A percentile compares a stretch with the other conserved stretches of the same genome.
These are phyloP conservation scores for Corymbia calophylla DNA, from an alignment of 441 rosid species.

Conservation along the genomic window DNA sequence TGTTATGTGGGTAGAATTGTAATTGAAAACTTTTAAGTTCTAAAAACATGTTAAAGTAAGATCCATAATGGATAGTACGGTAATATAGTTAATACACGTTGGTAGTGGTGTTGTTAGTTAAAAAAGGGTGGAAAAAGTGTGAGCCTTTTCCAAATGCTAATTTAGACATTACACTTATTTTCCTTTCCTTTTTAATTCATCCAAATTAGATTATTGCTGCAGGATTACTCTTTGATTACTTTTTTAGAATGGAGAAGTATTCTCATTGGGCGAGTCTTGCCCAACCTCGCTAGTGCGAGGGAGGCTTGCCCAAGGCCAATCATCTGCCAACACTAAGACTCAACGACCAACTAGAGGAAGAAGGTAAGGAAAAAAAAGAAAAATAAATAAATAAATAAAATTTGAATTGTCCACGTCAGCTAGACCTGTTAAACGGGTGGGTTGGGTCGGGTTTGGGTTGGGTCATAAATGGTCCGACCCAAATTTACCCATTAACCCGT, in stretches of 20 bases:
- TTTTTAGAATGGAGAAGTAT: neutral
- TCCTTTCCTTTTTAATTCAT: neutral
- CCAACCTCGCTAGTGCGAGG: neutral
- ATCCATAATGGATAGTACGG: neutral
- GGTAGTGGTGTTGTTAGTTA: neutral
- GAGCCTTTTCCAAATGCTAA: neutral
- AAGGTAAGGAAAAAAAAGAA: fast-evolving
- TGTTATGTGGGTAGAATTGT: neutral
- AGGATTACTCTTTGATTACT: neutral
- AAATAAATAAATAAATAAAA: too few relatives aligned
- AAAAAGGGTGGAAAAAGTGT: neutral
- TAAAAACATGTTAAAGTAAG: neutral
- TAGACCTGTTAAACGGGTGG: too few relatives aligned
- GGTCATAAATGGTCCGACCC: too few relatives aligned
- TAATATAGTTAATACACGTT: neutral
- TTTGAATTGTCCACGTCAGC: too few relatives aligned
- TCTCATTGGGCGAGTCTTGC: neutral
- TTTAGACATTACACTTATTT: too few relatives aligned
- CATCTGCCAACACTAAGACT: fast-evolving
- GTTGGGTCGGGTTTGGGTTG: too few relatives aligned
- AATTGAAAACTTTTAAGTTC: neutral
- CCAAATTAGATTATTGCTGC: neutral
- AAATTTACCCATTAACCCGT: too few relatives aligned
- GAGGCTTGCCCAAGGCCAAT: neutral
- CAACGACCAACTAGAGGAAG: fast-evolving